Conservation (phyloP, 495 filamentous ascomycete genomes). For the Aspergillus cavernicola region DNA sequence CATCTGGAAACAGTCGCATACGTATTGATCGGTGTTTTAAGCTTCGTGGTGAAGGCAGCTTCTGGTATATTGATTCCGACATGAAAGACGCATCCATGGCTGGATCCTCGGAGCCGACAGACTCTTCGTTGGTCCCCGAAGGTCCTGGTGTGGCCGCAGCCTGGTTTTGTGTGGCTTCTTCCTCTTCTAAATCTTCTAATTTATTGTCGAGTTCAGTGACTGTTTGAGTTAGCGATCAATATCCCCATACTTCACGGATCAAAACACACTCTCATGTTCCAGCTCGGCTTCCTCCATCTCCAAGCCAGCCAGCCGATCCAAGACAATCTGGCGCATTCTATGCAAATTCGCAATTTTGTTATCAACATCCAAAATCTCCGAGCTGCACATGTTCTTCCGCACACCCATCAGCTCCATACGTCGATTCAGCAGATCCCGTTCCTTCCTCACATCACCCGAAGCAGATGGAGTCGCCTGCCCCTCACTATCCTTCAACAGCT, state of each 20-base stretch:
- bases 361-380: constrained; percentile 95
- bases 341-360: constrained; percentile 93
- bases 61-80: constrained; percentile 97
- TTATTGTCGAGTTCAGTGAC: constrained; percentile 80
- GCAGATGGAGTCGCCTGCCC: constrained; percentile 53
- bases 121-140: constrained; percentile 52
- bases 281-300: constrained; percentile 89
- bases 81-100: constrained; percentile 74
- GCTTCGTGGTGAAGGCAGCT: constrained; percentile 65
- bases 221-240: constrained; percentile 24
- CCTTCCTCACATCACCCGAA: constrained; percentile 67
- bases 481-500: constrained; percentile 62
- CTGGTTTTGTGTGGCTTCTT: constrained; percentile 56
- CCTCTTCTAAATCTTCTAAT: constrained; percentile 79
- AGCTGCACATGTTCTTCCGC: constrained; percentile 95
- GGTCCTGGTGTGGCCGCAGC: constrained; percentile 39
- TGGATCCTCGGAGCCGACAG: constrained; percentile 49
- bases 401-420: constrained; percentile 87
- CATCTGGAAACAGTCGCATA: constrained; percentile 6
- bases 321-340: constrained; percentile 87
- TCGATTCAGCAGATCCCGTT: constrained; percentile 71
- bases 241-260: constrained; percentile 1
- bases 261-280: constrained; percentile 73
- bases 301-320: constrained; percentile 83
- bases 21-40: constrained; percentile 63